Evolutionary conservation across 192 early-diverging fungal species (phyloP).

Genomic region (Gamsiella multidivaricata): DNA sequence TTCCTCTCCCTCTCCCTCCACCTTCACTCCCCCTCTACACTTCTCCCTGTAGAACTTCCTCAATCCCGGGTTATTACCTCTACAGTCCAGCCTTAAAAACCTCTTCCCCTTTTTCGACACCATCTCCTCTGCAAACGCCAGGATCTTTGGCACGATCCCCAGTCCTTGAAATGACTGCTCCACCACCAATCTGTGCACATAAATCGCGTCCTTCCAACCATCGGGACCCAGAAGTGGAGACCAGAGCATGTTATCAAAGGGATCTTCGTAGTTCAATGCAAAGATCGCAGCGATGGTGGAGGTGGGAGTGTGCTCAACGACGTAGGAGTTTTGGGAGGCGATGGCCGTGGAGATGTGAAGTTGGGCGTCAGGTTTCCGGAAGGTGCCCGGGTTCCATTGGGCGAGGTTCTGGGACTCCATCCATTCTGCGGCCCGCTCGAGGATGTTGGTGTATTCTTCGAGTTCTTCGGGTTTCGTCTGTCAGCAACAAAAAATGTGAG

Average conservation of each 20-base stretch:
- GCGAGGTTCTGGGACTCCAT: constrained; percentile 41
- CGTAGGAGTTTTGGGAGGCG: constrained; percentile 23
- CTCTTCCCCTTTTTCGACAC: constrained; percentile 9
- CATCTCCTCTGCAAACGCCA: constrained; percentile 30
- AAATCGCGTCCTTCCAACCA: constrained; percentile 41
- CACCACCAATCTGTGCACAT: constrained; percentile 46
- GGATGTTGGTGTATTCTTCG: constrained; percentile 38
- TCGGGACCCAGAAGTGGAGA: constrained; percentile 16
- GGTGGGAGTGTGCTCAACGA: constrained; percentile 13
- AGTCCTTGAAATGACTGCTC: constrained; percentile 34
- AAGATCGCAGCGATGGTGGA: constrained; percentile 43
- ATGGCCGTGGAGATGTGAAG: constrained; percentile 29
- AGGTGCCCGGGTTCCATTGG: constrained; percentile 52
- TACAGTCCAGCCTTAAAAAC: constrained; percentile 35
- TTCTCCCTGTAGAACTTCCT: constrained; percentile 49
- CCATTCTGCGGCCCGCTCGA: constrained; percentile 48
- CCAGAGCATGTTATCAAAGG: constrained; percentile 55
- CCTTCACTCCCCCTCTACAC: constrained; percentile 18
- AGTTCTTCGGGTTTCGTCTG: constrained; percentile 36
- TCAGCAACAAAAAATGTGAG: neutral
- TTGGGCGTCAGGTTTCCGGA: constrained; percentile 16
- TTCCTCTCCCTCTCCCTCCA: constrained; percentile 1
- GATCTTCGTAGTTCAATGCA: constrained; percentile 38
- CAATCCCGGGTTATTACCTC: constrained; percentile 38
- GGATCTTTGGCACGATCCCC: constrained; percentile 31